Evolutionary conservation across 192 early-diverging fungal species (phyloP).

Genomic region (Coemansia sp.): DNA sequence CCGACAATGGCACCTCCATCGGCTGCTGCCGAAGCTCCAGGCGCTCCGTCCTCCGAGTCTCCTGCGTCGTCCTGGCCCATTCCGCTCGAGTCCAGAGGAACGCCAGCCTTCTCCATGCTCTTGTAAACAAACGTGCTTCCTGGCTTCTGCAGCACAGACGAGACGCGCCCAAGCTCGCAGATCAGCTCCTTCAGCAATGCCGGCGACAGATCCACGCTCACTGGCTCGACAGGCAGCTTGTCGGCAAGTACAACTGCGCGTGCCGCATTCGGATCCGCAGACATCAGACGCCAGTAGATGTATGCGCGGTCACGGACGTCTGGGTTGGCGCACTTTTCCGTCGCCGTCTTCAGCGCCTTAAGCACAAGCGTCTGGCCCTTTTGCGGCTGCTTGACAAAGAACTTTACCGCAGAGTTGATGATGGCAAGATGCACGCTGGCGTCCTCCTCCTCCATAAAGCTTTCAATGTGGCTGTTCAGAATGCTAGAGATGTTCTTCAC

Average conservation of each 20-base stretch:
- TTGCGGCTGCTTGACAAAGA: constrained; percentile 90
- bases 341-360: constrained; percentile 81
- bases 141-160: constrained; percentile 96
- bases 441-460: constrained; percentile 81
- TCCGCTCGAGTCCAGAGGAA: constrained; percentile 23
- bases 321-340: constrained; percentile 87
- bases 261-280: constrained; percentile 89
- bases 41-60: constrained; percentile 6
- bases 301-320: constrained; percentile 96
- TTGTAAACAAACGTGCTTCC: constrained; percentile 69
- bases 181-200: constrained; percentile 85
- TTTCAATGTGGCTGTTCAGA: constrained; percentile 76
- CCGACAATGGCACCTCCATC: neutral
- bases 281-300: constrained; percentile 96
- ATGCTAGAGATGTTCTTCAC: constrained; percentile 82
- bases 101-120: constrained; percentile 36
- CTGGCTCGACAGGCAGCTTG: constrained; percentile 79
- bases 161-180: constrained; percentile 80
- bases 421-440: constrained; percentile 88
- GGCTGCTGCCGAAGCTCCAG: constrained; percentile 10
- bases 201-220: constrained; percentile 65
- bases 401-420: constrained; percentile 87
- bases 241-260: constrained; percentile 89
- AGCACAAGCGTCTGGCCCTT: constrained; percentile 86
- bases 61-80: constrained; percentile 6